These are phyloP conservation scores for Exidia glandulosa DNA, from an alignment of 768 basidiomycete species.

Conservation along the genomic window DNA sequence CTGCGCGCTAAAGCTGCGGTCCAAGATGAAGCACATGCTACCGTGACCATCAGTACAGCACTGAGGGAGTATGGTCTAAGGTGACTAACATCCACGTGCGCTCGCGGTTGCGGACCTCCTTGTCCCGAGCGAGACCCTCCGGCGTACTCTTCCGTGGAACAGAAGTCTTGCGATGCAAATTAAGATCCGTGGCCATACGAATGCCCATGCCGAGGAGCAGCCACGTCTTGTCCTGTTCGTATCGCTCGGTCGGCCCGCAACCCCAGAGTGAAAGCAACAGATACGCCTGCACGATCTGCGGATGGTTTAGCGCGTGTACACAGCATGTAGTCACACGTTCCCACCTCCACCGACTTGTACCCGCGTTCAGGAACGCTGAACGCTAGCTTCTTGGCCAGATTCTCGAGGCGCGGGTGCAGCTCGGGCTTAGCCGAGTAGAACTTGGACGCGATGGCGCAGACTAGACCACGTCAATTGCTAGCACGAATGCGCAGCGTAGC, in stretches of 20 bases:
- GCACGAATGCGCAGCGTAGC: not conserved
- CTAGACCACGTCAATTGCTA: slow-evolving; percentile 27
- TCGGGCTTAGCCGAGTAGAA: slow-evolving; percentile 79
- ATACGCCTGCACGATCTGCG: slow-evolving; percentile 83
- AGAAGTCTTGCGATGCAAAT: slow-evolving; percentile 80
- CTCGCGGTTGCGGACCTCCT: slow-evolving; percentile 88
- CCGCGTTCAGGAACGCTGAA: slow-evolving; percentile 78
- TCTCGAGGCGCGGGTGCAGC: slow-evolving; percentile 65
- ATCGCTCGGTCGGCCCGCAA: slow-evolving; percentile 89
- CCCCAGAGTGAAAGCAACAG: slow-evolving; percentile 83
- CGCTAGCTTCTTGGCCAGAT: slow-evolving; percentile 77
- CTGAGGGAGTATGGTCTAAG: not conserved
- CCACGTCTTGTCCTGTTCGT: slow-evolving; percentile 96
- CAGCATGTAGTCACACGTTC: not conserved
- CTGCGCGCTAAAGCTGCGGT: slow-evolving; percentile 85
- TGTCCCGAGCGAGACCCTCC: slow-evolving; percentile 70
- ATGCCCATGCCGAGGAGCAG: slow-evolving; percentile 78
- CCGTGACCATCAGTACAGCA: not conserved
- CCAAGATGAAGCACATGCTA: slow-evolving; percentile 63
- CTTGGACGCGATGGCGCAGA: slow-evolving; percentile 90
- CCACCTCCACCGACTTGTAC: slow-evolving; percentile 74
- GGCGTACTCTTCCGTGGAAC: slow-evolving; percentile 50
- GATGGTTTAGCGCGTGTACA: slow-evolving; percentile 2
- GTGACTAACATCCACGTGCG: slow-evolving; percentile 66
- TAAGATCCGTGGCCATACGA: slow-evolving; percentile 90